Percentiles rank a stretch among this genome's conserved stretches.
phyloP scores from a whole-genome alignment of 2,329 filamentous ascomycete species.

The Aureobasidium sp. region DNA sequence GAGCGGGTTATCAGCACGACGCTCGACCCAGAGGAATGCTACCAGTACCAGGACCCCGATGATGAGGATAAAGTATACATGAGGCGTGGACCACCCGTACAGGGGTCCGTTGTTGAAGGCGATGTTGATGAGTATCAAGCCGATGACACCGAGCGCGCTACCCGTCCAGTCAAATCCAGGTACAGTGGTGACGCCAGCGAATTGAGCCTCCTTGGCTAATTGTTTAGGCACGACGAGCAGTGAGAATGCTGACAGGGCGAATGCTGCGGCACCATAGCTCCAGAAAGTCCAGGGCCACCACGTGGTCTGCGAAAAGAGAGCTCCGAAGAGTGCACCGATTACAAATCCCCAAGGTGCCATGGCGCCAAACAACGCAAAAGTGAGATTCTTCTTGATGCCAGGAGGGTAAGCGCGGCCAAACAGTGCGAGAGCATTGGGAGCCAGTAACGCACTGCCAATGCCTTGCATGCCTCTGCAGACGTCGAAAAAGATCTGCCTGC shows the following conservation, averaged over 20 bases:
- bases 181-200: conserved; percentile 20
- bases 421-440: conserved; percentile 32
- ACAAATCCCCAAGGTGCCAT: conserved; percentile 30
- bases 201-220: conserved; percentile 17
- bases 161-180: conserved; percentile 37
- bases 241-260: conserved; percentile 30
- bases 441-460: conserved; percentile 30
- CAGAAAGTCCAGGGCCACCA: conserved; percentile 37
- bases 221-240: conserved; percentile 33
- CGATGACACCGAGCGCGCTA: conserved; percentile 43
- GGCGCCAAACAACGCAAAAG: conserved; percentile 31
- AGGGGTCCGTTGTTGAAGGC: conserved; percentile 58
- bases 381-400: conserved; percentile 32
- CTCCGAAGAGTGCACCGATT: conserved; percentile 27
- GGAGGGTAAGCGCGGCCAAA: conserved; percentile 28
- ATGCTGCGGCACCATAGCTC: conserved; percentile 34
- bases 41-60: conserved; percentile 47
- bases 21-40: conserved; percentile 43
- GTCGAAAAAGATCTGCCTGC: conserved; percentile 29
- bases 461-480: conserved; percentile 34
- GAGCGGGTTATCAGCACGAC: conserved; percentile 23
- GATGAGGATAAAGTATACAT: conserved; percentile 50
- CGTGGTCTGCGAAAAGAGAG: conserved; percentile 26
- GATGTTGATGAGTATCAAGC: conserved; percentile 56
- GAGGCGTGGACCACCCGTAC: conserved; percentile 50